These are phyloP conservation scores for Phytophthora pistaciae DNA, from an alignment of 352 stramenopile genomes.

Conservation along the genomic window DNA sequence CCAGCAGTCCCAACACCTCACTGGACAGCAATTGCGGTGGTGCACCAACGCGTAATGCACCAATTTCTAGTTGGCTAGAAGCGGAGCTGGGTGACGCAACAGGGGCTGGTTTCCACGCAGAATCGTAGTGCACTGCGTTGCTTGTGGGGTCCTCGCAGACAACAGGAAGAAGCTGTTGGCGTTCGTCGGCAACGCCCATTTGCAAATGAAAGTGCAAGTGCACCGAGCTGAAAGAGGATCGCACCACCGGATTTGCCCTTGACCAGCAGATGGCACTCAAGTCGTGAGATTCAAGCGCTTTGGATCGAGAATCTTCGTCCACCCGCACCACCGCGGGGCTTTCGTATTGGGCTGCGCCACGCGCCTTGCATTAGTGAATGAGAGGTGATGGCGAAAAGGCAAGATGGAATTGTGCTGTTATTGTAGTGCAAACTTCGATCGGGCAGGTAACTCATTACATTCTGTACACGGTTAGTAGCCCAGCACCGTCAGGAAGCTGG, in stretches of 20 bases:
- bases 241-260: conserved; percentile 20
- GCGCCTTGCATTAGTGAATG: not conserved
- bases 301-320: conserved; percentile 5
- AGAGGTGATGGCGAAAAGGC: no score
- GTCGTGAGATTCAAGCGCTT: conserved; percentile 18
- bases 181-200: conserved; percentile 30
- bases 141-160: conserved; percentile 4
- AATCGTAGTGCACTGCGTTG: conserved; percentile 8
- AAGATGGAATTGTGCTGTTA: not conserved
- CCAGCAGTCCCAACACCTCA: conserved; percentile 38
- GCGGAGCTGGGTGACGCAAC: conserved; percentile 2
- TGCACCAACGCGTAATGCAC: conserved; percentile 33
- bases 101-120: conserved; percentile 11
- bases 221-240: conserved; percentile 2
- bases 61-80: conserved; percentile 19
- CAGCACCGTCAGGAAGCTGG: conserved; percentile 5
- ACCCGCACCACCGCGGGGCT: not conserved
- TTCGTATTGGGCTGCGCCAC: conserved; percentile 16
- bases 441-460: not conserved
- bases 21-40: conserved; percentile 35
- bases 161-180: conserved; percentile 21
- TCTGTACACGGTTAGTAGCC: not conserved
- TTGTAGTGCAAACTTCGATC: not conserved
- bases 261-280: conserved; percentile 12
- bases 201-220: conserved; percentile 7